Evolutionary conservation across 2,329 filamentous ascomycete species (phyloP), one percentile per base, ranked within the genome.

Genomic region (Beauveria bassiana): DNA sequence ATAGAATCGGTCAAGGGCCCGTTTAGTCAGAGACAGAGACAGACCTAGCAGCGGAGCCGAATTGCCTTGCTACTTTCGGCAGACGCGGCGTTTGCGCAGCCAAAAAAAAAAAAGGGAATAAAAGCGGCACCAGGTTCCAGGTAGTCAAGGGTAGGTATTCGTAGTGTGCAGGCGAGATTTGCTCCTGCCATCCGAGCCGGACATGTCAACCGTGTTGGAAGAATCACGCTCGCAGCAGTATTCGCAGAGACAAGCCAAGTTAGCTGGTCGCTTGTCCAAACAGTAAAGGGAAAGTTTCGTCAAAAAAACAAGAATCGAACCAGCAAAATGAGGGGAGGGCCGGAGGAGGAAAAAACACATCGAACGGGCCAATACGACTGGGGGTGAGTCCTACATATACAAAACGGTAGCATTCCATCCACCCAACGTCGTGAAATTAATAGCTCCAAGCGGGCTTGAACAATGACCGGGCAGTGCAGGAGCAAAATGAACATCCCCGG

Each of bases 381-480:
- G 55, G 55, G 55, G 14, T 34, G 22, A 40, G 31, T 50, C 45
- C 46, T 58, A 58, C 45, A 58, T 58, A 58, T 58, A 50, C 55
- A 20, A 46, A 24, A 28, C 52, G 22, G 20, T 31, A 14, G 22
- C 22, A 50, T 24, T 12, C 16, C 45, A 24, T 26, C 9, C 46
- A 58, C 55, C 34, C 31, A 58, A 50, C 46, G 46, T 50, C 55
- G 45, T 43, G 47, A 40, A 20, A 38, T 38, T 38, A 40, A 22
- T 58, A 22, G 22, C 45, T 50, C 45, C 45, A 50, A 50, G 49
- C 9, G 20, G 45, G 45, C 55, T 58, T 58, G 26, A 55, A 55
- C 59, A 61, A 55, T 22, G 34, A 14, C 59, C 59, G 59, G 59
- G 50, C 50, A 50, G 51, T n/a, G 14, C 31, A 61, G 59, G 59